These are phyloP conservation scores for Trichoderma sp. DNA, from an alignment of 2,329 filamentous ascomycete species.

Conservation along the genomic window DNA sequence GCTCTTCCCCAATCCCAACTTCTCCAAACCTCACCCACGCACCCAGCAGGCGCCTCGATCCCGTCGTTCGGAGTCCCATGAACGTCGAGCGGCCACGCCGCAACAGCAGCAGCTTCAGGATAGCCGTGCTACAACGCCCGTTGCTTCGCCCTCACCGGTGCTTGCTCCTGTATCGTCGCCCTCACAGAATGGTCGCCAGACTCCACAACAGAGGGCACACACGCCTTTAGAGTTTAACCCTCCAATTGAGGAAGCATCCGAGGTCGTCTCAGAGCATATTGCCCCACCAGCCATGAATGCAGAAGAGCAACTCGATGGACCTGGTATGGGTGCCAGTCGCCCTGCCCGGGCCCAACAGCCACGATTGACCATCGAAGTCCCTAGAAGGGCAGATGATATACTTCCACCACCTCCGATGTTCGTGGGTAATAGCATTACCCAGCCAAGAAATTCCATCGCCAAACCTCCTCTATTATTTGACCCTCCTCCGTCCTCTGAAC, in stretches of 20 bases:
- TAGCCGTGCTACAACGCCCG: constrained; percentile 27
- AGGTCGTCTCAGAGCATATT: constrained; percentile 22
- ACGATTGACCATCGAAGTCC: constrained; percentile 41
- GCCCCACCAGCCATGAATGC: background rate
- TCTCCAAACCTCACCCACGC: constrained; percentile 34
- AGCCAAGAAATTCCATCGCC: constrained; percentile 55
- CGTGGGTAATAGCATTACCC: constrained; percentile 46
- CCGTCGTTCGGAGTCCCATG: constrained; percentile 37
- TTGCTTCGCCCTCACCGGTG: constrained; percentile 22
- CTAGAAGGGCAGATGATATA: constrained; percentile 48
- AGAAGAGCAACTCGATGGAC: constrained; percentile 17
- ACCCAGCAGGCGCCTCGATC: constrained; percentile 36
- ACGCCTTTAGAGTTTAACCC: constrained; percentile 36
- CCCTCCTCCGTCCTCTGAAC: constrained; percentile 30
- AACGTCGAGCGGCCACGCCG: constrained; percentile 37
- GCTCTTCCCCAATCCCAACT: constrained; percentile 52
- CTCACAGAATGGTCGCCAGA: constrained; percentile 33
- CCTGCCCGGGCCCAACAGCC: constrained; percentile 37
- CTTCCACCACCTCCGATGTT: constrained; percentile 51
- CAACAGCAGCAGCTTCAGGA: constrained; percentile 37
- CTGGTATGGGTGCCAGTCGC: background rate
- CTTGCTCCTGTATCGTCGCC: constrained; percentile 25
- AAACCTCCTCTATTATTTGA: constrained; percentile 46
- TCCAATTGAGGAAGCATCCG: constrained; percentile 22
- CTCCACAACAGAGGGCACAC: constrained; percentile 33